Evolutionary conservation across 805 yeast genomes (phyloP).

Genomic region (Lachancea nothofagi): DNA sequence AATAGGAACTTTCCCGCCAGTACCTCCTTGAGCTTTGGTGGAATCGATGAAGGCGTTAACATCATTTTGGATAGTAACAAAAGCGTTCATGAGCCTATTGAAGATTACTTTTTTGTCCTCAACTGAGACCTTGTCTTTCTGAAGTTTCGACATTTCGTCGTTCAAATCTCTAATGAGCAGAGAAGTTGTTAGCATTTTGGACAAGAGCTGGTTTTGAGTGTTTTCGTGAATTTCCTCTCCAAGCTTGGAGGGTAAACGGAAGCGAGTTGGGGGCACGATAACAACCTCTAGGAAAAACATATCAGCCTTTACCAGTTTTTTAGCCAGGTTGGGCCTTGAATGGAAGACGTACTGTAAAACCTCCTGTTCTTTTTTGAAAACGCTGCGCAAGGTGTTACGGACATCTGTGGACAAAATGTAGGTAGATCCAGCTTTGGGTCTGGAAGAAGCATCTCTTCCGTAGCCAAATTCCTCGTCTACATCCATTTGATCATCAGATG

Average conservation of each 20-base stretch:
- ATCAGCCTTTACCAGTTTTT: slow-evolving; percentile 54
- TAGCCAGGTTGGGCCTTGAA: slow-evolving; percentile 57
- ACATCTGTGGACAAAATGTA: slow-evolving; percentile 86
- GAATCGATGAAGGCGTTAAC: slow-evolving; percentile 92
- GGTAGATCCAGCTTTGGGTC: slow-evolving; percentile 67
- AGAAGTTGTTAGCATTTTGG: slow-evolving; percentile 74
- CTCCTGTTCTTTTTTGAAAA: slow-evolving; percentile 68
- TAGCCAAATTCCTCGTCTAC: slow-evolving; percentile 33
- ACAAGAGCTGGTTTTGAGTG: slow-evolving; percentile 81
- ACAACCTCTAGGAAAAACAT: slow-evolving; percentile 84
- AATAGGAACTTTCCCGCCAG: slow-evolving; percentile 58
- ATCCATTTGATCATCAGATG: slow-evolving; percentile 19
- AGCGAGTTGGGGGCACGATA: slow-evolving; percentile 94
- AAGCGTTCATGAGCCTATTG: slow-evolving; percentile 90
- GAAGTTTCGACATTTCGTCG: slow-evolving; percentile 64
- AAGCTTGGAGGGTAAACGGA: slow-evolving; percentile 91
- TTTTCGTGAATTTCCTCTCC: slow-evolving; percentile 97
- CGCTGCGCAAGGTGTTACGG: slow-evolving; percentile 65
- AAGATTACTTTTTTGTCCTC: slow-evolving; percentile 74
- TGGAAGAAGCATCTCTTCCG: slow-evolving; percentile 44
- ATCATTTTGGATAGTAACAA: slow-evolving; percentile 91
- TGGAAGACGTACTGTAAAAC: slow-evolving; percentile 73
- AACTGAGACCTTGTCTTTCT: slow-evolving; percentile 52
- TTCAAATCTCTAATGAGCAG: slow-evolving; percentile 81
- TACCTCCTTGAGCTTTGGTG: slow-evolving; percentile 74